Base-by-base conservation (phyloP, 768 basidiomycete genomes). In the Crassisporium funariophilum region DNA sequence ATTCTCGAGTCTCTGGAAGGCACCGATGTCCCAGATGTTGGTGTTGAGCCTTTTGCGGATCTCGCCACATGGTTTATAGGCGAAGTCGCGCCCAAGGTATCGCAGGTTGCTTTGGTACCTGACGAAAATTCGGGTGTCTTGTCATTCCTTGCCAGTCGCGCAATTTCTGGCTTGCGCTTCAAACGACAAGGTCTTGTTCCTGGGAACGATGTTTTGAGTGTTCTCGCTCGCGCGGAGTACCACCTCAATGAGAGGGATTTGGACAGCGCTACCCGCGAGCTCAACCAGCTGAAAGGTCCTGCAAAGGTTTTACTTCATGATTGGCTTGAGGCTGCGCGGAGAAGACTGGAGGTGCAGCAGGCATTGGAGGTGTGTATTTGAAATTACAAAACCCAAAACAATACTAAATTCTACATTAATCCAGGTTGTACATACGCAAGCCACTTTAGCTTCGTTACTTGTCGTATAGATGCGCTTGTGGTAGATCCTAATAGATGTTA, bases 171-270 rank as follows among this genome's bases (percentile, higher is more conserved):
- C 31, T 76, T 97, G 53, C 74, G 83, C 44, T 95, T 98, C 74
- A 82, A 81, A 63, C 76, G 88, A 52, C 82, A 83, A 13, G 94
- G 95, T 0, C 71, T 90, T 41, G 86, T 84, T 11, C 73, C 82
- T 31, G 95, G 95, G 2, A 69, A 79, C 43, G 95, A 98, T 63
- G 89, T 94, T 23, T 70, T 91, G 46, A 92, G 89, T 57, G 86
- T 92, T 46, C 63, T 99, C 25, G 84, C 94, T 4, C 74, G 97
- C 38, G 94, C 94, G 4, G 91, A 97, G 70, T 84, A 88, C 63
- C 81, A 90, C 65, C 67, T 98, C 61, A 86, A 86, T 50, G 91
- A 95, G 72, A 94, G 97, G 75, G 92, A 98, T 60, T 68, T 99
- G 48, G 95, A 95, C 56, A 77, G 73, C 54, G 95, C 95, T 15